Evolutionary conservation across 495 filamentous ascomycete species (phyloP), one percentile per base, ranked within the genome.

Genomic region (Penicillium simplicissimum): DNA sequence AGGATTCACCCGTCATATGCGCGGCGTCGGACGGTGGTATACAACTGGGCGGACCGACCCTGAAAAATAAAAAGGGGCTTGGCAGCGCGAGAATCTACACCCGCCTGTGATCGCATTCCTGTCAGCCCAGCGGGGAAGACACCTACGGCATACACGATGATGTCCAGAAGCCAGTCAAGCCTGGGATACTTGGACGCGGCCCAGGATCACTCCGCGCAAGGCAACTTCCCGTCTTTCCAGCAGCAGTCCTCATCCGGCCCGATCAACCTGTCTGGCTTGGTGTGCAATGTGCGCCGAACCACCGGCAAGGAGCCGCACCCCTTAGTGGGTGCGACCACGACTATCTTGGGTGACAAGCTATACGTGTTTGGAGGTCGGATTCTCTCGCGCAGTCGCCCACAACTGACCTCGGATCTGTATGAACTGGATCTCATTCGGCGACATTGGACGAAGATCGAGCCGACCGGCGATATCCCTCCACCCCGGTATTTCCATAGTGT

Each of bases 401-500:
- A 90, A 38, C 78, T 98, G 60, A 97, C 92, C 3, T 86, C 90
- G 25, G 90, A 96, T 69, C 78, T 98, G 58, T 96, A 96, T 70
- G 96, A 97, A 73, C 78, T 98, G 59, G 94, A 98, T 74, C 81
- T 98, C 49, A 88, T 97, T 54, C 85, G 87, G 52, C 82, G 96
- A 49, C 95, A 97, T 72, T 98, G 95, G 95, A 90, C 85, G 4
- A 96, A 93, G 67, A 65, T 98, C 28, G 93, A 97, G 36, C 84
- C 88, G 1, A 82, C 80, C 25, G 95, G 95, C 31, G 92, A 97
- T 67, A 81, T 95, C 42, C 95, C 95, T 9, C 87, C 90, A 9
- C 91, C 96, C 17, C 86, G 95, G 21, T 98, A 98, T 71, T 98
- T 98, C 68, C 95, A 98, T 76, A 96, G 90, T 61, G 88, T 97